A percentile compares a stretch with the other conserved stretches of the same genome.
phyloP scores from a whole-genome alignment of 2,329 filamentous ascomycete species.

The Scorias spongiosa region DNA sequence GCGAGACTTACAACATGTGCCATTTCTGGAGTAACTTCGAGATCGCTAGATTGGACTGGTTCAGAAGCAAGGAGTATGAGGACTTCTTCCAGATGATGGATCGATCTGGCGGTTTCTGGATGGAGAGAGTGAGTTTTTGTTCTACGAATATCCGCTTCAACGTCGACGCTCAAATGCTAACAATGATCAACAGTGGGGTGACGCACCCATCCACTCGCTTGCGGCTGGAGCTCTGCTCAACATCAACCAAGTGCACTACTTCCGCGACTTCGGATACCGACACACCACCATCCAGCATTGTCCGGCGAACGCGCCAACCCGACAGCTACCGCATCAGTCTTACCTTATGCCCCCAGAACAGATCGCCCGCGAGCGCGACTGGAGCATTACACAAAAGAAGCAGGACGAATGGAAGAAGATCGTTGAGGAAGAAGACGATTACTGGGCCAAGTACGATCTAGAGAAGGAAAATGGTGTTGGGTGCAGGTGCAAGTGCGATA shows the following conservation, averaged over 20 bases:
- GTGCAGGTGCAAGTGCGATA: constrained; percentile 91
- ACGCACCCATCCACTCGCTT: constrained; percentile 94
- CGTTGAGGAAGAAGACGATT: constrained; percentile 82
- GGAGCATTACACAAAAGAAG: not conserved
- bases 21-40: constrained; percentile 99
- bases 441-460: constrained; percentile 79
- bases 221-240: constrained; percentile 77
- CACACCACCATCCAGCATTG: constrained; percentile 99
- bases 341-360: constrained; percentile 50
- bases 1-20: constrained; percentile 98
- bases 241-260: constrained; percentile 84
- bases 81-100: constrained; percentile 99
- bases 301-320: constrained; percentile 80
- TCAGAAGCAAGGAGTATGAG: constrained; percentile 91
- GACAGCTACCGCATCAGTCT: constrained; percentile 66
- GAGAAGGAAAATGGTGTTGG: constrained; percentile 93
- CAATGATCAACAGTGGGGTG: constrained; percentile 60
- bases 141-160: not conserved
- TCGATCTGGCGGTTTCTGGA: constrained; percentile 94
- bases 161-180: constrained; percentile 9
- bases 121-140: constrained; percentile 62
- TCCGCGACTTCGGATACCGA: constrained; percentile 95
- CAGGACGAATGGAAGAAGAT: constrained; percentile 44
- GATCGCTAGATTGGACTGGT: constrained; percentile 87
- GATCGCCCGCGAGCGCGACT: constrained; percentile 49